A percentile compares a stretch with the other conserved stretches of the same genome.
Evolutionary conservation across 495 filamentous ascomycete genomes (phyloP).

Genomic region (Xeromyces bisporus): DNA sequence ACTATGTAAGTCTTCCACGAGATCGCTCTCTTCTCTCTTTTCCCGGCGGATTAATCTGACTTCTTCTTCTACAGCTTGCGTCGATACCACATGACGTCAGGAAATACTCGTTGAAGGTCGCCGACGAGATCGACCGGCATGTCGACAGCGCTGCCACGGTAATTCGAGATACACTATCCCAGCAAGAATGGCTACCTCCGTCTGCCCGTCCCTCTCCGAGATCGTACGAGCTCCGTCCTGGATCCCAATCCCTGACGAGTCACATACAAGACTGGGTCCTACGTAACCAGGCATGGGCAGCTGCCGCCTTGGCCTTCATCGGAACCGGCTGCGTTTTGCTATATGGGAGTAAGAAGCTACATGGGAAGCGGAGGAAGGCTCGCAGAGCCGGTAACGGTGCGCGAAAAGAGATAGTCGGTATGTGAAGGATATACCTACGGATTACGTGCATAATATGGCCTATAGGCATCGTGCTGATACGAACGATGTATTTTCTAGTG

Average conservation of each 20-base stretch:
- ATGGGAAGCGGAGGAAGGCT: constrained; percentile 54
- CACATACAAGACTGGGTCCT: constrained; percentile 43
- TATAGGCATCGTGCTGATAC: constrained; percentile 1
- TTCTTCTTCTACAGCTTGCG: constrained; percentile 35
- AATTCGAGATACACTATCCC: constrained; percentile 44
- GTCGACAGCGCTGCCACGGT: constrained; percentile 50
- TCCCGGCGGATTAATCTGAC: constrained; percentile 5
- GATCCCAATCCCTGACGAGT: constrained; percentile 15
- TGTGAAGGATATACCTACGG: constrained; percentile 3
- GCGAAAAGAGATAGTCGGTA: constrained; percentile 67
- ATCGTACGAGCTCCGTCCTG: constrained; percentile 25
- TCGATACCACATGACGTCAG: constrained; percentile 56
- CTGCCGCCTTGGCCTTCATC: constrained; percentile 47
- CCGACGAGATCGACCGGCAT: constrained; percentile 59
- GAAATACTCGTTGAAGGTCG: constrained; percentile 44
- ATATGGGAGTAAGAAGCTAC: constrained; percentile 40
- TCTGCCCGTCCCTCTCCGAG: constrained; percentile 40
- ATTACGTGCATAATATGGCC: neutral
- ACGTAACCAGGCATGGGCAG: constrained; percentile 50
- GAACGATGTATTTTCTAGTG: constrained; percentile 24
- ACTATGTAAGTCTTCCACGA: constrained; percentile 21
- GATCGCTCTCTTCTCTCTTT: neutral
- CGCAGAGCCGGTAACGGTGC: constrained; percentile 66
- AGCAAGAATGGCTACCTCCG: constrained; percentile 53
- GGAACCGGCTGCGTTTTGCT: constrained; percentile 51